Percentiles rank a stretch among this genome's conserved stretches.
phyloP scores from a whole-genome alignment of 495 filamentous ascomycete species.

The Podospora appendiculata region DNA sequence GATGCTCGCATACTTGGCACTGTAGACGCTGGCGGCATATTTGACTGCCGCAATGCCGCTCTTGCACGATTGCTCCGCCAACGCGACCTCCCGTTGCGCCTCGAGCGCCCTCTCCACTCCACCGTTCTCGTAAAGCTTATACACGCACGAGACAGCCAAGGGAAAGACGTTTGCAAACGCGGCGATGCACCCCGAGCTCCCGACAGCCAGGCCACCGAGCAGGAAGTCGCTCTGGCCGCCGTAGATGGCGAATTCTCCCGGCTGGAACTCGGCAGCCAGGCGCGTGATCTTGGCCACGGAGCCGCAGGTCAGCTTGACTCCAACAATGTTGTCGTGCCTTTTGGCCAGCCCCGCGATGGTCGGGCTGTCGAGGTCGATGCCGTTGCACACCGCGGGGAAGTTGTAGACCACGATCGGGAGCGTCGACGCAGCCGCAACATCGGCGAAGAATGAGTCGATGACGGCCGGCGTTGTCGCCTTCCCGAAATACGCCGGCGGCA shows the following conservation, averaged over 20 bases:
- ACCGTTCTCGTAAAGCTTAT: slow-evolving; percentile 33
- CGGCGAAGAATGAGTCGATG: slow-evolving; percentile 52
- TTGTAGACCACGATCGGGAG: slow-evolving; percentile 63
- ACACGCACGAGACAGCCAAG: slow-evolving; percentile 44
- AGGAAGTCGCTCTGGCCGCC: slow-evolving; percentile 67
- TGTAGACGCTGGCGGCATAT: slow-evolving; percentile 51
- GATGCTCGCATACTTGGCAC: slow-evolving; percentile 49
- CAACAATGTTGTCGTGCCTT: slow-evolving; percentile 40
- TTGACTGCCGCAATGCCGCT: slow-evolving; percentile 56
- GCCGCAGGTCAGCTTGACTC: slow-evolving; percentile 64
- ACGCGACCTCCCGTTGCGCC: slow-evolving; percentile 43
- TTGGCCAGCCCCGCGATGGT: slow-evolving; percentile 47
- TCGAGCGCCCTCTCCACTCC: slow-evolving; percentile 45
- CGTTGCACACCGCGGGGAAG: slow-evolving; percentile 66
- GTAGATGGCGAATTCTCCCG: slow-evolving; percentile 53
- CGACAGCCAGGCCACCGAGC: slow-evolving; percentile 51
- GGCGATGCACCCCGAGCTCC: slow-evolving; percentile 56
- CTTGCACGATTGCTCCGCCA: slow-evolving; percentile 50
- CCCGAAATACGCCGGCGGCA: slow-evolving; percentile 60
- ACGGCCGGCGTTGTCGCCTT: slow-evolving; percentile 50
- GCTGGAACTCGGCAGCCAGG: slow-evolving; percentile 43
- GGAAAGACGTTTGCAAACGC: slow-evolving; percentile 64
- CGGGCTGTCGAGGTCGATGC: slow-evolving; percentile 59
- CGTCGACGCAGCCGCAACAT: slow-evolving; percentile 34
- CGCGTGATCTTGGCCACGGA: slow-evolving; percentile 54